Base-by-base conservation (phyloP, 1,139 yeast species). In the Debaryomyces udenii region DNA sequence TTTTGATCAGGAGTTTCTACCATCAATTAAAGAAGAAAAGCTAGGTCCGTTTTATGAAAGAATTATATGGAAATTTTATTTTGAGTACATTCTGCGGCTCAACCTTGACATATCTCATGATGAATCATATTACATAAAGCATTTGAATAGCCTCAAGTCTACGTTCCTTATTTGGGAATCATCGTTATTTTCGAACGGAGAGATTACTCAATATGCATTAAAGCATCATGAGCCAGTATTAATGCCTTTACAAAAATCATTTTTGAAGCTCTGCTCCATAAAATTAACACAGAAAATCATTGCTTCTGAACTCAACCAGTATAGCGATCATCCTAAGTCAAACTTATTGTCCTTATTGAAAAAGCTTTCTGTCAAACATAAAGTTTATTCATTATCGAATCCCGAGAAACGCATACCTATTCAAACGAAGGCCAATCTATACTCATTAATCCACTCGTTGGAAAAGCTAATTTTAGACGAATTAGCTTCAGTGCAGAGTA, bases 161-260 rank as follows among this genome's bases (percentile, higher is more conserved):
- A 55, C 67, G n/a, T 58, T 66, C 35, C 50, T 70, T 37, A 70
- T 72, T 7, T 72, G 75, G 76, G 76, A 72, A 46, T 57, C 74
- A 3, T 56, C 70, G 2, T 40, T 52, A 1, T 43, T 45, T 9
- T 49, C 51, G 10, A 50, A 51, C 31, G 34, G 35, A 10, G 37
- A 35, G 2, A 49, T 66, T 10, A 42, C 61, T 9, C 28, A 46
- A 13, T 43, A 46, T 33, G 54, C 62, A n/a, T 38, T 55, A 4
- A 35, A 43, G 5, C 37, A 47, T 39, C 52, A 49, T 37, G 22
- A 39, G 35, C 40, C 44, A 24, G 37, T 40, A 14, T 46, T 66
- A 38, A 57, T 55, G 32, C 42, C 46, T n/a, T 49, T 66, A 3
- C 73, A 67, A 38, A 31, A 23, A 17, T 38, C 55, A n/a, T 66